Evolutionary conservation across 164 flowering plant genomes (phyloP).

Genomic region (Hamamelis virginiana): DNA sequence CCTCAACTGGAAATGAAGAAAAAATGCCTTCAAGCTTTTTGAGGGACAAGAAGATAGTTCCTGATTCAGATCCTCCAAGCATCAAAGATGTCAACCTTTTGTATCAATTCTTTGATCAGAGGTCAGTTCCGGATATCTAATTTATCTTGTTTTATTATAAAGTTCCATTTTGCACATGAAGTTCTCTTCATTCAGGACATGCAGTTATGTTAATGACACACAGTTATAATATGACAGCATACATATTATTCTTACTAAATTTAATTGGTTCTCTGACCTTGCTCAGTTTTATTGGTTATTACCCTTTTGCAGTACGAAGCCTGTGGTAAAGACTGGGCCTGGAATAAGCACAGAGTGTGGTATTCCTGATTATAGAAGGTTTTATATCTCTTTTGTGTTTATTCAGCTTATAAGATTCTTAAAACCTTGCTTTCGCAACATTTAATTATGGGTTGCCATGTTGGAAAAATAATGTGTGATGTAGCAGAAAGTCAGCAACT

Average conservation of each 20-base stretch:
- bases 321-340: slow-evolving; percentile 88
- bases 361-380: slow-evolving; percentile 98
- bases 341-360: slow-evolving; percentile 96
- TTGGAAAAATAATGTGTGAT: background rate
- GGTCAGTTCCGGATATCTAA: slow-evolving; percentile 32
- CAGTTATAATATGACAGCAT: too few species aligned
- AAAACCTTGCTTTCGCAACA: background rate
- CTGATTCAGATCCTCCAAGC: slow-evolving; percentile 80
- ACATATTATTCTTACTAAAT: background rate
- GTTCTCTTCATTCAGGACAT: too few species aligned
- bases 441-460: background rate
- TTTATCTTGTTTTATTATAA: background rate
- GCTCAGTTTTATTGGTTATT: background rate
- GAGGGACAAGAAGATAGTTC: slow-evolving; percentile 64
- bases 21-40: slow-evolving; percentile 31
- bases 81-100: slow-evolving; percentile 51
- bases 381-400: slow-evolving; percentile 2
- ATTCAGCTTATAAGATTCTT: background rate
- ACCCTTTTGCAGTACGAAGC: slow-evolving; percentile 57
- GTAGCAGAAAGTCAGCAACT: background rate
- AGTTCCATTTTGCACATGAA: background rate
- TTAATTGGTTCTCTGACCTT: background rate
- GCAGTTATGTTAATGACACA: too few species aligned
- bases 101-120: slow-evolving; percentile 62
- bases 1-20: slow-evolving; percentile 28